Percentiles rank a stretch among this genome's conserved stretches.
phyloP scores from a whole-genome alignment of 306 rosid genomes.

The Prunus fruticosa region DNA sequence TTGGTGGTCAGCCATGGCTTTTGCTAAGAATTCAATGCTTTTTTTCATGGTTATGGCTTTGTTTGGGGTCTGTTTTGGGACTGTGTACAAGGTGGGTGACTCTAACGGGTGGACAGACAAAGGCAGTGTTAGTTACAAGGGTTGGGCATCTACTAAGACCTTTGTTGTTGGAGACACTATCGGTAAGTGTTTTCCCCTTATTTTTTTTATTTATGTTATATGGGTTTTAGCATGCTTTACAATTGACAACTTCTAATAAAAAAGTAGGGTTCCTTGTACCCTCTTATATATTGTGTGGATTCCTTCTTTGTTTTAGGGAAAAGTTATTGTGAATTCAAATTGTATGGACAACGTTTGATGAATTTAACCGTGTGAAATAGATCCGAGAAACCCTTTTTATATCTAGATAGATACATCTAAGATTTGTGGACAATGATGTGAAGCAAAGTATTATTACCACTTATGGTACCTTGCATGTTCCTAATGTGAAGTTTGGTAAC shows the following conservation, averaged over 20 bases:
- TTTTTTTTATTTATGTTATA: not conserved
- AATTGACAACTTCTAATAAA: not conserved
- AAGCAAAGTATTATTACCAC: too few relatives aligned
- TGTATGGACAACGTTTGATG: too few relatives aligned
- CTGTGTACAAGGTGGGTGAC: conserved; percentile 33
- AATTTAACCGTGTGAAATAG: too few relatives aligned
- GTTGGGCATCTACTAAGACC: conserved; percentile 28
- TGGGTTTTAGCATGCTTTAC: not conserved
- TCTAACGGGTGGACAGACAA: conserved; percentile 33
- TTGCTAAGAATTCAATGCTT: not conserved
- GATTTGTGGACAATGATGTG: too few relatives aligned
- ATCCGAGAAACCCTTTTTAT: too few relatives aligned
- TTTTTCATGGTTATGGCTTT: not conserved
- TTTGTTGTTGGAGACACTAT: conserved; percentile 29
- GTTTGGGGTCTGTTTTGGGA: conserved; percentile 1
- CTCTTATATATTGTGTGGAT: too few relatives aligned
- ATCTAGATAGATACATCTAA: too few relatives aligned
- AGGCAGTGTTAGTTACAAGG: conserved; percentile 17
- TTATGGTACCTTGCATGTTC: not conserved
- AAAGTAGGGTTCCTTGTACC: not conserved
- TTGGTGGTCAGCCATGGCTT: not conserved
- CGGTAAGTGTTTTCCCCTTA: conserved; percentile 2
- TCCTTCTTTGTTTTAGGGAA: too few relatives aligned
- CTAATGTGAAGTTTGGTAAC: not conserved
- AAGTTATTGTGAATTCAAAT: too few relatives aligned